These are phyloP conservation scores for Thalassiosira pacifica DNA, from an alignment of 352 stramenopile species.

Conservation along the genomic window DNA sequence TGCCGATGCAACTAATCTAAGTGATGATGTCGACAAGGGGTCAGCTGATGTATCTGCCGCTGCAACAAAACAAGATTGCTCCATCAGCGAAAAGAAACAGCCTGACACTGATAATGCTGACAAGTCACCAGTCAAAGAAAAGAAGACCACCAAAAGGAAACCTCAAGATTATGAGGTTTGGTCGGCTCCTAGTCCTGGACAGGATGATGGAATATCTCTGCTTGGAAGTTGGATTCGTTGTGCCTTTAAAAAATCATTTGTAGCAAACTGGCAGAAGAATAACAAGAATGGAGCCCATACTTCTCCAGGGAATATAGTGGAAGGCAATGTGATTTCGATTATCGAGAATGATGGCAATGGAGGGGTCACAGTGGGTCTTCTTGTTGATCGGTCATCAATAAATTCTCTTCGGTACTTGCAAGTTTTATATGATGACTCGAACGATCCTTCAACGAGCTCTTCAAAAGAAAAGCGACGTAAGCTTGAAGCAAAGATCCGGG, in stretches of 20 bases:
- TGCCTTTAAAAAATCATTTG: constrained; percentile 68
- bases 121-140: constrained; percentile 8
- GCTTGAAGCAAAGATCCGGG: constrained; percentile 70
- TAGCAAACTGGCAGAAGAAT: constrained; percentile 49
- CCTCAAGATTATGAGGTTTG: constrained; percentile 69
- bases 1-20: constrained; percentile 8
- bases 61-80: constrained; percentile 1
- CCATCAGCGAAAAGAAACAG: neutral
- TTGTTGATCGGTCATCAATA: constrained; percentile 59
- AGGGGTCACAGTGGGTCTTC: constrained; percentile 60
- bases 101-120: neutral
- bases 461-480: constrained; percentile 52
- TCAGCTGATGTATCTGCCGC: constrained; percentile 8
- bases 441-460: constrained; percentile 25
- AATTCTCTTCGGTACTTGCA: constrained; percentile 45
- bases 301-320: constrained; percentile 49
- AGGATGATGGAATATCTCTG: constrained; percentile 78
- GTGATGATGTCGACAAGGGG: neutral
- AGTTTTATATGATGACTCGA: constrained; percentile 38
- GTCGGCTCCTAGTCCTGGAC: constrained; percentile 66
- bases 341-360: constrained; percentile 43
- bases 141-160: constrained; percentile 31
- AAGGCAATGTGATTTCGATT: constrained; percentile 78
- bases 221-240: constrained; percentile 78
- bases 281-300: constrained; percentile 18